Base-by-base conservation (phyloP, 225 moss, liverwort and hornwort species). In the Takakia lepidozioides region DNA sequence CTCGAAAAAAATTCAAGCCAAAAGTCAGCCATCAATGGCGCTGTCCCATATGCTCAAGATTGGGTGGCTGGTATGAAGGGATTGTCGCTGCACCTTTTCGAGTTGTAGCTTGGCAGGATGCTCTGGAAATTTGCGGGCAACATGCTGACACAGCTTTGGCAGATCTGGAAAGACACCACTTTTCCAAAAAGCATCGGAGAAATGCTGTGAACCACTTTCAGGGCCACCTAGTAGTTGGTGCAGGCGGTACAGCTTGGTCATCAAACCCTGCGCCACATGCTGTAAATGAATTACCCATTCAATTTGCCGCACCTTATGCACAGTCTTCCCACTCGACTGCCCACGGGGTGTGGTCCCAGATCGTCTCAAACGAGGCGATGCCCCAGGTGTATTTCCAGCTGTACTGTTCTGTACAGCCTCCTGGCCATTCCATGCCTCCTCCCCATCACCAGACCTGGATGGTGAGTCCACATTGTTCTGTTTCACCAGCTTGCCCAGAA, bases 201-300 rank as follows among this genome's bases (percentile, higher is more conserved):
- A 80, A 25, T 95, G 90, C 48, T 65, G 71, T 10, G 87, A 70
- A 28, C 77, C 66, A 13, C 71, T 65, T 51, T 98, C 91, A 19
- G 91, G 75, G 35, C 65, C 63, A 34, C 91, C 98, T 43, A 98
- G 48, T 43, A 91, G 69, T 67, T 91, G 87, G 39, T 83, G 80
- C 73, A 98, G 45, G 44, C 85, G 84, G 59, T 98, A 83, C 15
- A 98, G 80, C 66, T 98, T 98, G 39, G 98, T 88, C 98, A 98
- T 98, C 58, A 98, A 76, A 14, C 98, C 98, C 43, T 79, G 74
- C 1, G 98, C 91, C 14, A 98, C 91, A 51, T 79, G 82, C 44
- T 81, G 83, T 29, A 98, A 50, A 57, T 98, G 98, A n/a, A 91
- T 70, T 62, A 98, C 85, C 91, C 98, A 91, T 52, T 98, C 98